Percentiles rank a stretch among this genome's conserved stretches.
Evolutionary conservation across 2,329 filamentous ascomycete species (phyloP).

Genomic region (Botrytis elliptica): DNA sequence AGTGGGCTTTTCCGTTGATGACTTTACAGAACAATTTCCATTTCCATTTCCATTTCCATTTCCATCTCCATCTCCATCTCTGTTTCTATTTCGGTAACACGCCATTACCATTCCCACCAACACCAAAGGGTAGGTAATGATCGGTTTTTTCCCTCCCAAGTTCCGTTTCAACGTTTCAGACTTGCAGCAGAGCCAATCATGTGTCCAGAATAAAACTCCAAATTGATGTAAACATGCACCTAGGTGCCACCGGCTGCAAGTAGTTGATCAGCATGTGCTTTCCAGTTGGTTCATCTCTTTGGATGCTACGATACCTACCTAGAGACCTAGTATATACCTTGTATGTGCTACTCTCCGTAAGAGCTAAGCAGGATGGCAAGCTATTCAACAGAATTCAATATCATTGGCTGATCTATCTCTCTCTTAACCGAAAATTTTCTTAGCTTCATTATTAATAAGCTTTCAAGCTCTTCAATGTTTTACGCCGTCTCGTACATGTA

Average conservation of each 20-base stretch:
- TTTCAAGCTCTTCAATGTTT: background rate
- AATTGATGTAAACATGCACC: background rate
- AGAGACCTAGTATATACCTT: background rate
- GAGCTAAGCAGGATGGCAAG: background rate
- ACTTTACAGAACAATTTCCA: background rate
- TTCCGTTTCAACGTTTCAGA: constrained; percentile 9
- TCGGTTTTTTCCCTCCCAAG: constrained; percentile 7
- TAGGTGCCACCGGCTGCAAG: background rate
- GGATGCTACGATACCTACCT: background rate
- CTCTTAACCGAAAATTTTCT: constrained; percentile 1
- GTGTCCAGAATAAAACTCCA: background rate
- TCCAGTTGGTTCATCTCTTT: background rate
- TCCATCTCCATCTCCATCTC: background rate
- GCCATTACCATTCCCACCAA: constrained; percentile 8
- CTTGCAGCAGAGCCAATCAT: constrained; percentile 8
- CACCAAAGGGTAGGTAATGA: background rate
- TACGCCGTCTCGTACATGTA: background rate
- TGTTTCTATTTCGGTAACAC: constrained; percentile 5
- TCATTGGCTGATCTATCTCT: background rate
- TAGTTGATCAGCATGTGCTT: constrained; percentile 13
- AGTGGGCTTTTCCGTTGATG: background rate
- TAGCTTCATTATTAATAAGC: background rate
- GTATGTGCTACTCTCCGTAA: background rate
- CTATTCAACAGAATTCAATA: background rate
- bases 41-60: background rate